Base-by-base conservation (phyloP, 352 stramenopile genomes). In the Phytopythium oedochilum region DNA sequence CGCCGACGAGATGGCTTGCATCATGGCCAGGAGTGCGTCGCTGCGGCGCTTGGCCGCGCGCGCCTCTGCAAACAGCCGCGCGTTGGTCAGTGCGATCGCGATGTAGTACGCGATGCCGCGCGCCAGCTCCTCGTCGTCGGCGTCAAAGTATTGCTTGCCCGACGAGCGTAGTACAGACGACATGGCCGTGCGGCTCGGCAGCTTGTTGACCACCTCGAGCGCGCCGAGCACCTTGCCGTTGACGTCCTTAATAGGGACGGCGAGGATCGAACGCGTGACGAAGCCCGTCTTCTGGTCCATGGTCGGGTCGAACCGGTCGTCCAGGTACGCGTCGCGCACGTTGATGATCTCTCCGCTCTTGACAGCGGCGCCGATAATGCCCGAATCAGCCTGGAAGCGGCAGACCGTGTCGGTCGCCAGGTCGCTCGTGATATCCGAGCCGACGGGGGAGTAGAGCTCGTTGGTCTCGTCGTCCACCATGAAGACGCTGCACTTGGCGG, bases 231-330 rank as follows among this genome's bases (percentile, higher is more conserved):
- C 75, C 18, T 66, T 53, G n/a, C 75, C 78, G 3, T 71, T 75
- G 1, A 74, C 66, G 64, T 94, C 81, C 38, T 86, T 86, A 23
- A 97, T 88, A 0, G 89, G 88, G 20, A 96, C 73, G 0, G 74
- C 84, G 26, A 97, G 65, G 26, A 97, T 72, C 20, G 71, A 82
- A 26, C 78, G 79, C 9, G 83, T 94, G 17, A 75, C 49, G 44
- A 88, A 94, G 15, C 82, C 82, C 12, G 73, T 84, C 22, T 75
- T 69, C 23, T 67, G 57, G 56, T 92, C 82, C n/a, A 83, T 59
- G 22, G 32, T 12, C 40, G 52, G 28, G 45, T 90, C 86, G 63
- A 92, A 92, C 15, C 83, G 73, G 1, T 60, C 32, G 39, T 92
- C 80, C 3, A 69, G 29, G 55, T 91, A 89, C 5, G 73, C 76